Evolutionary conservation across 2,329 filamentous ascomycete species (phyloP), one percentile per base, ranked within the genome.

Genomic region (Chaetoscypha palmicola): DNA sequence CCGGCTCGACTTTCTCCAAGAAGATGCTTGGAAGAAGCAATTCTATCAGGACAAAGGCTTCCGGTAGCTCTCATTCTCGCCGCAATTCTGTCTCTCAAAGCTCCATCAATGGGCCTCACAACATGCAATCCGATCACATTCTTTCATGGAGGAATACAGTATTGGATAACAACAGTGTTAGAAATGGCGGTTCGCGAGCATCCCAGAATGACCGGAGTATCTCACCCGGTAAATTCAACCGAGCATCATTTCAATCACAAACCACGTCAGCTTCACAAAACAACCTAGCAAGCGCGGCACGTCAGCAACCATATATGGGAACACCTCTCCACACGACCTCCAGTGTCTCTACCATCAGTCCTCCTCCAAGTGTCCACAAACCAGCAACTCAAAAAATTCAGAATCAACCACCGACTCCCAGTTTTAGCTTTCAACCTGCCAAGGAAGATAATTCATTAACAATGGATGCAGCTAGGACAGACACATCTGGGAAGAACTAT

Each of bases 71-170:
- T 4, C 50, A 55, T 39, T 70, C 63, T 43, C 69, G 61, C 58
- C 68, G 58, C 60, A 73, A 63, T 56, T 73, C 64, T 47, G 63
- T 56, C 50, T 51, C 68, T 14, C 59, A 61, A 40, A 54, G 54
- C 46, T 58, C 58, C 23, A 34, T 56, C 11, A 39, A 47, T 5
- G 43, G 62, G 1, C 58, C 62, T 2, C 56, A 55, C 2, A 61
- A 56, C 2, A 61, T 56, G 24, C 53, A 49, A 23, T 53, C 82
- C 1, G 91, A 97, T 51, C 77, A 86, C 12, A 96, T 96, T 52
- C 74, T 94, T 52, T 85, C 79, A 38, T 98, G 91, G 91, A 79
- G 90, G 3, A 87, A 94, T 53, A 75, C 74, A 10, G 74, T 86
- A 44, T 24, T 71, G n/a, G 71, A 74, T 45, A 48, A 74, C 43